These are phyloP conservation scores for Pleurotus djamor DNA, from an alignment of 768 basidiomycete species.

Conservation along the genomic window DNA sequence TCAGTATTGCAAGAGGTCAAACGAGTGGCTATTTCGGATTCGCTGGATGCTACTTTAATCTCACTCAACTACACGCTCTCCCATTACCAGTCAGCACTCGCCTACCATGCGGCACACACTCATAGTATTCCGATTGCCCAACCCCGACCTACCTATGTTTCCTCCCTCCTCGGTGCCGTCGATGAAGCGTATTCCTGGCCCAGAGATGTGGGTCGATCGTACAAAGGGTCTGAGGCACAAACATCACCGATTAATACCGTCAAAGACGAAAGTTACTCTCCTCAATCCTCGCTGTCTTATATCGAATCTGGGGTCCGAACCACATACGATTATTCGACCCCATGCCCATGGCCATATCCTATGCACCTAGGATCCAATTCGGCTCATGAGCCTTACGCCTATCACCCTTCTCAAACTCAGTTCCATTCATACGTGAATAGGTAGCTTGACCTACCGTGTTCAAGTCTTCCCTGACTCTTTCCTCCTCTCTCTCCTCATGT, in stretches of 20 bases:
- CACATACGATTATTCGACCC: neutral
- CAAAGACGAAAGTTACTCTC: too few species aligned
- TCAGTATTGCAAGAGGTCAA: constrained; percentile 20
- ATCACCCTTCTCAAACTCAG: too few species aligned
- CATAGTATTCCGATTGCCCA: neutral
- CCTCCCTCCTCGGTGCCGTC: neutral
- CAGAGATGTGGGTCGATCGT: neutral
- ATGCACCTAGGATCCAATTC: too few species aligned
- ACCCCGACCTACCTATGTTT: neutral
- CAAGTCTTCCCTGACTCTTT: too few species aligned
- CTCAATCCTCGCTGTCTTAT: too few species aligned
- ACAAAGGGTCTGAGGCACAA: neutral
- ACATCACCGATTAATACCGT: too few species aligned
- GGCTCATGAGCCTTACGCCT: neutral
- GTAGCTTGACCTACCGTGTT: too few species aligned
- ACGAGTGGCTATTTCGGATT: constrained; percentile 7
- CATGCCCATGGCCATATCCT: neutral
- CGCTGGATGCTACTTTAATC: constrained; percentile 12
- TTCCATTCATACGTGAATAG: too few species aligned
- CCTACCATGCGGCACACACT: neutral
- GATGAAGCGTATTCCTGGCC: neutral
- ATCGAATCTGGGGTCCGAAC: neutral
- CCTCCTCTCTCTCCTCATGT: too few species aligned
- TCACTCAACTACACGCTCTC: constrained; percentile 15
- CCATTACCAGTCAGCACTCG: neutral